A percentile compares a stretch with the other conserved stretches of the same genome.
These are phyloP conservation scores for Scytalidium sp. DNA, from an alignment of 2,329 filamentous ascomycete species.

Conservation along the genomic window DNA sequence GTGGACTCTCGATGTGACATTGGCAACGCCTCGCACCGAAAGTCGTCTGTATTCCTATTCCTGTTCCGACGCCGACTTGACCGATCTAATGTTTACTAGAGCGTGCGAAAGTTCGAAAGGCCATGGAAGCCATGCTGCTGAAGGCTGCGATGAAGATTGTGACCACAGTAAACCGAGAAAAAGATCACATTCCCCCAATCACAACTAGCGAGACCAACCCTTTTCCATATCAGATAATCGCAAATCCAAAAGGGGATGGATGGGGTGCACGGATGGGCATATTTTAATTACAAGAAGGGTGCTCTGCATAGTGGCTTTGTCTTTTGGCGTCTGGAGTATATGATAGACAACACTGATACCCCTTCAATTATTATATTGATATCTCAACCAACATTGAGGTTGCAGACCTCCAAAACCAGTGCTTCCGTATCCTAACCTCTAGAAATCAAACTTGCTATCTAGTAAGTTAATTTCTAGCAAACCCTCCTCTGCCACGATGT, in stretches of 20 bases:
- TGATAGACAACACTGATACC: neutral
- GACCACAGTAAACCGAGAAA: slow-evolving; percentile 80
- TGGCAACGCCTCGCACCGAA: slow-evolving; percentile 85
- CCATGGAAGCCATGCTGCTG: slow-evolving; percentile 86
- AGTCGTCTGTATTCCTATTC: slow-evolving; percentile 58
- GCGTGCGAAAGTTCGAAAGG: slow-evolving; percentile 80
- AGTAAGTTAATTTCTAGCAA: slow-evolving; percentile 13
- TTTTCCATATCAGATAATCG: slow-evolving; percentile 89
- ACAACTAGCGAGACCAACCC: slow-evolving; percentile 89
- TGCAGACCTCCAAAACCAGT: neutral
- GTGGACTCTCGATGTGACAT: slow-evolving; percentile 92
- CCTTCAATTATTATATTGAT: neutral
- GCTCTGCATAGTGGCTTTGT: neutral
- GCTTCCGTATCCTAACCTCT: neutral
- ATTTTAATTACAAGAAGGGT: slow-evolving; percentile 1
- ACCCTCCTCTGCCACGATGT: slow-evolving; percentile 24
- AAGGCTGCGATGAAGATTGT: slow-evolving; percentile 89
- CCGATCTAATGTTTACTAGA: slow-evolving; percentile 47
- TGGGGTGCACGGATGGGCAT: slow-evolving; percentile 80
- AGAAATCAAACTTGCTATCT: neutral
- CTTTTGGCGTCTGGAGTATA: neutral
- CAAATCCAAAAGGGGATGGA: slow-evolving; percentile 77
- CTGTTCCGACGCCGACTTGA: neutral
- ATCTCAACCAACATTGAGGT: neutral
- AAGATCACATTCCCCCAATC: slow-evolving; percentile 95